phyloP scores from a whole-genome alignment of 1,139 yeast species.

The Yamadazyma trypodendri region DNA sequence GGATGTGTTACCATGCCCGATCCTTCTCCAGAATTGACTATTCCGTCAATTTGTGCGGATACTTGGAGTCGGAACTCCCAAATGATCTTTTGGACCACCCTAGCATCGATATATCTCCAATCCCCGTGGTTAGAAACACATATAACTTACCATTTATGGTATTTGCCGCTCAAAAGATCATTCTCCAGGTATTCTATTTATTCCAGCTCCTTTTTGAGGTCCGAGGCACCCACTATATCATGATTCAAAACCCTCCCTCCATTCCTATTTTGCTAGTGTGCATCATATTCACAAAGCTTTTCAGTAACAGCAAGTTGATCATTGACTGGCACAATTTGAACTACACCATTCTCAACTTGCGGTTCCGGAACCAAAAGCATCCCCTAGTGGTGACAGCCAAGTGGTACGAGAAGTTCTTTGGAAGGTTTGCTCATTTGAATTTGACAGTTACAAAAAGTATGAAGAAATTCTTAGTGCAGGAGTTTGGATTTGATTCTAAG shows the following conservation, averaged over 20 bases:
- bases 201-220: slow-evolving; percentile 48
- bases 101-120: slow-evolving; percentile 51
- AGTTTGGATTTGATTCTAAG: slow-evolving; percentile 46
- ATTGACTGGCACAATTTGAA: slow-evolving; percentile 98
- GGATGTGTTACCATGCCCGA: slow-evolving; percentile 89
- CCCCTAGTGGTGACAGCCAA: slow-evolving; percentile 62
- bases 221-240: slow-evolving; percentile 64
- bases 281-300: slow-evolving; percentile 50
- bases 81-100: slow-evolving; percentile 47
- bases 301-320: slow-evolving; percentile 62
- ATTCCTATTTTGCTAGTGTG: slow-evolving; percentile 75
- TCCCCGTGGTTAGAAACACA: slow-evolving; percentile 47
- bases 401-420: slow-evolving; percentile 56
- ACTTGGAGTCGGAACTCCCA: slow-evolving; percentile 61
- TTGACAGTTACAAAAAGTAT: slow-evolving; percentile 79
- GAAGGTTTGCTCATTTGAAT: slow-evolving; percentile 58
- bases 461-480: slow-evolving; percentile 56
- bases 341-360: slow-evolving; percentile 74
- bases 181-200: slow-evolving; percentile 51
- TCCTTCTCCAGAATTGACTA: slow-evolving; percentile 72
- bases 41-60: slow-evolving; percentile 84
- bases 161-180: slow-evolving; percentile 61
- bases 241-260: slow-evolving; percentile 92
- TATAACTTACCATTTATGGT: slow-evolving; percentile 50
- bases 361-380: slow-evolving; percentile 52